A percentile compares a stretch with the other conserved stretches of the same genome.
phyloP scores from a whole-genome alignment of 1,139 yeast species.

The Suhomyces wounanorum region DNA sequence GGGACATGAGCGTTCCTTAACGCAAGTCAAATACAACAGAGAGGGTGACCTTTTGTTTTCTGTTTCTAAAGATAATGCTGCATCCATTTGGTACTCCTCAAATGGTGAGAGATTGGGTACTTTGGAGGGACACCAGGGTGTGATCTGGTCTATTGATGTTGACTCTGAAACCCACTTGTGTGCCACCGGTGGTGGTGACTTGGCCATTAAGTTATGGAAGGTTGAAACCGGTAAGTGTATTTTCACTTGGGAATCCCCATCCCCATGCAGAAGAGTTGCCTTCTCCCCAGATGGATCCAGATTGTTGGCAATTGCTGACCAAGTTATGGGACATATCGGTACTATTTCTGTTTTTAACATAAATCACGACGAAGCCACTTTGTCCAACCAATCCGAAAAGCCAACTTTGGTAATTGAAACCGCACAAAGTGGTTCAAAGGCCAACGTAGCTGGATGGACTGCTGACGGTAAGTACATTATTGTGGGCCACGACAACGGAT shows the following conservation, averaged over 20 bases:
- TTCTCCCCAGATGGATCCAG: slow-evolving; percentile 73
- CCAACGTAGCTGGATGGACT: slow-evolving; percentile 88
- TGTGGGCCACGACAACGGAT: slow-evolving; percentile 89
- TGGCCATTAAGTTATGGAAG: slow-evolving; percentile 82
- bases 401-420: slow-evolving; percentile 70
- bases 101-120: slow-evolving; percentile 98
- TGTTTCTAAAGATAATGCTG: slow-evolving; percentile 84
- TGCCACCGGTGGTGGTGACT: slow-evolving; percentile 91
- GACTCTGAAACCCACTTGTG: slow-evolving; percentile 67
- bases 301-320: slow-evolving; percentile 81
- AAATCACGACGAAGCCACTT: slow-evolving; percentile 40
- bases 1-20: slow-evolving; percentile 86
- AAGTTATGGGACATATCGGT: slow-evolving; percentile 90
- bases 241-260: slow-evolving; percentile 71
- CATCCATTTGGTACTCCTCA: slow-evolving; percentile 92
- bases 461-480: slow-evolving; percentile 72
- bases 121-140: slow-evolving; percentile 82
- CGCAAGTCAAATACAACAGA: slow-evolving; percentile 89
- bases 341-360: slow-evolving; percentile 69
- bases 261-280: slow-evolving; percentile 91
- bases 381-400: slow-evolving; percentile 39
- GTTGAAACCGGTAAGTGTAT: slow-evolving; percentile 77
- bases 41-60: slow-evolving; percentile 95
- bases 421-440: slow-evolving; percentile 62
- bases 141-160: slow-evolving; percentile 93